Evolutionary conservation across 2,329 filamentous ascomycete species (phyloP), one percentile per base, ranked within the genome.

Genomic region (Metarhizium album): DNA sequence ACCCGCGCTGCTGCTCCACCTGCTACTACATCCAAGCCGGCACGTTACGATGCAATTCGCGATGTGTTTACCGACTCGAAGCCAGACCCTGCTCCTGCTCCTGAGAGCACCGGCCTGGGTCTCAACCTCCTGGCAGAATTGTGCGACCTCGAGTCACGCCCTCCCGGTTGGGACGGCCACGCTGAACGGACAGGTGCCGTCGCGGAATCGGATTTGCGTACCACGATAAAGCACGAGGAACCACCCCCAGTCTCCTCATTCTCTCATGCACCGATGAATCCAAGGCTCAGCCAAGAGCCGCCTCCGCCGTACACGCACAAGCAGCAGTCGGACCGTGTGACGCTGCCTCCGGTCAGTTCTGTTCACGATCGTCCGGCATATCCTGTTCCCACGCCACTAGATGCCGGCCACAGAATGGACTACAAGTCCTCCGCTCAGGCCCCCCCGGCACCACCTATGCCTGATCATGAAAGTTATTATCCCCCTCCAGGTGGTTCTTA

Each of bases 51-150:
- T 54, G 65, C 65, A n/a, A 67, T 67, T 48, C 64, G 65, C n/a
- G 70, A 72, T 52, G 65, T 72, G 29, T 72, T 72, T 54, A 67
- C 66, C 13, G 60, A 67, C 49, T 61, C 65, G 7, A 67, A 64
- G 51, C 65, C 68, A 20, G 55, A 57, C 4, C 52, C 63, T 16
- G 48, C 60, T 11, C 61, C 63, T 2, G 52, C 57, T 6, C 52
- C 56, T 3, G 60, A 64, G 11, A 52, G 53, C 14, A 59, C 60
- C 29, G 53, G 52, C 14, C 50, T 62, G 29, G 55, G 58, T 22
- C 64, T 70, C 37, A 64, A 65, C 51, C 53, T 66, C 7, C 58
- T 70, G 24, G 66, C 67, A 11, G 59, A 66, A 52, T 48, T 70
- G 37, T 69, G 66, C 58, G 62, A 62, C 22, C 55, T 66, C 14